Evolutionary conservation across 2,329 filamentous ascomycete species (phyloP).

Genomic region (Colletotrichum liaoningense): DNA sequence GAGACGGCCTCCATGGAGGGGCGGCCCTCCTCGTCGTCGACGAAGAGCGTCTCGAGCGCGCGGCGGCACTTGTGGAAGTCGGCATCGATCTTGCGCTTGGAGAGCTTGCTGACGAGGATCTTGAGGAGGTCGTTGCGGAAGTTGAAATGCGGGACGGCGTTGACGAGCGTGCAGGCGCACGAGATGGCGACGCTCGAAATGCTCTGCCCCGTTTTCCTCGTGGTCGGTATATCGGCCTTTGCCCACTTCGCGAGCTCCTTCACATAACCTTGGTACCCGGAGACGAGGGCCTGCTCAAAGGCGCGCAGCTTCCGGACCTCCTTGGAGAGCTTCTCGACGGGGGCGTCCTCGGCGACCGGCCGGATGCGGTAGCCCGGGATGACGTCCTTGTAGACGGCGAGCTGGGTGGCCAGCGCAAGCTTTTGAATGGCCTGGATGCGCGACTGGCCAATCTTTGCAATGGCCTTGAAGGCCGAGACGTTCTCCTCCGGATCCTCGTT

Average conservation of each 20-base stretch:
- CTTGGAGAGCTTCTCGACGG: constrained; percentile 86
- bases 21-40: constrained; percentile 88
- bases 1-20: constrained; percentile 88
- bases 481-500: constrained; percentile 97
- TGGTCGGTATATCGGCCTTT: constrained; percentile 60
- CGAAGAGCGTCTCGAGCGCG: constrained; percentile 84
- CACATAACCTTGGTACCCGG: constrained; percentile 87
- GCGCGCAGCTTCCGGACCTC: constrained; percentile 85
- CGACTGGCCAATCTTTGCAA: constrained; percentile 80
- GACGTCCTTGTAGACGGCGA: constrained; percentile 93
- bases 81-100: constrained; percentile 75
- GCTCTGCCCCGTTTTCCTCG: constrained; percentile 53
- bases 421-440: constrained; percentile 82
- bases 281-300: constrained; percentile 89
- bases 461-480: constrained; percentile 78
- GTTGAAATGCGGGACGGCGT: constrained; percentile 94
- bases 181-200: constrained; percentile 83
- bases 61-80: constrained; percentile 83
- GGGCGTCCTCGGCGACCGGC: constrained; percentile 78
- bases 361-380: constrained; percentile 97
- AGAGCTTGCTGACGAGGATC: constrained; percentile 87
- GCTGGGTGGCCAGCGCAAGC: constrained; percentile 85
- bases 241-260: constrained; percentile 78
- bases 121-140: constrained; percentile 89
- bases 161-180: constrained; percentile 85